Base-by-base conservation (phyloP, 345 rosid species). In the Crucihimalaya himalaica region DNA sequence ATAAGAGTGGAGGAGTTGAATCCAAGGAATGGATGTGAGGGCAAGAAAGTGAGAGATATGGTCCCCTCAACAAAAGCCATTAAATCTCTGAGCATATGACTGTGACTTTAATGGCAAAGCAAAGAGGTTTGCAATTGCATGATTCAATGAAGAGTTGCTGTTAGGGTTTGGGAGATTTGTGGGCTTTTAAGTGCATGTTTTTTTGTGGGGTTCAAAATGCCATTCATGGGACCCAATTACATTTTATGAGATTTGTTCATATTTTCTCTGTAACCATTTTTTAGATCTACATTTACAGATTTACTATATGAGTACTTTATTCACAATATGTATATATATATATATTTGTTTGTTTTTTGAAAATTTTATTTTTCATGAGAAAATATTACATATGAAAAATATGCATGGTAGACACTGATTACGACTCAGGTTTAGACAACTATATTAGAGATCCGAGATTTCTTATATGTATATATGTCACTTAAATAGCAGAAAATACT, bases 21-120 rank as follows among this genome's bases (percentile, higher is more conserved):
- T 53, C 58, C 71, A 77, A 77, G 72, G 42, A 64, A 76, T 70
- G 71, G 81, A 73, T 66, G 67, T 66, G 71, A 66, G 57, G 77
- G 76, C 55, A 59, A 72, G 65, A 73, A 61, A 72, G 70, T 62
- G 74, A 73, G 68, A 66, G 64, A 66, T 34, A 72, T 73, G 81
- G 78, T 62, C 81, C 81, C 81, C 81, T 68, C 71, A 68, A 66
- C 64, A 78, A 68, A 73, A 64, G 71, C 81, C 78, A 78, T 72
- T 68, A 72, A 78, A 72, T 43, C 78, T 68, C 78, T 78, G 78
- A 78, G 77, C 80, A 71, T 77, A 77, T 73, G 78, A 73, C 55
- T 73, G 63, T 73, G 81, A 78, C 81, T 78, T 68, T 68, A 73
- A 73, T 78, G 81, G 81, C 61, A 73, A 60, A 78, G 73, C 73